Conservation (phyloP, 2,329 filamentous ascomycete genomes). For the Arthrobotrys sphaeroides region DNA sequence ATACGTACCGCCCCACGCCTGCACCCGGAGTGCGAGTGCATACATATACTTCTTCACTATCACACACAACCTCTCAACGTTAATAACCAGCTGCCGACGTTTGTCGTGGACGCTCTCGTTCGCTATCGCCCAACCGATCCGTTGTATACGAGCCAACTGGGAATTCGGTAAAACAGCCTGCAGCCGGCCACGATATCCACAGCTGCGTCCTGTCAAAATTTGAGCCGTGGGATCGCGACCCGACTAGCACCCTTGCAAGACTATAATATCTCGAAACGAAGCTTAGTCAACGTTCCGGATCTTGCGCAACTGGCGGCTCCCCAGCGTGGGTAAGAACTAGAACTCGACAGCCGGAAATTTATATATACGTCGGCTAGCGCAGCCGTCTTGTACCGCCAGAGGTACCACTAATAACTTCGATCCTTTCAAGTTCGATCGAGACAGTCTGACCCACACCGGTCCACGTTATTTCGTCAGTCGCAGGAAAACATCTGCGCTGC, state of each 20-base stretch:
- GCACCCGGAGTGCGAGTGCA: background rate
- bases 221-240: constrained; percentile 40
- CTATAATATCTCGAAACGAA: background rate
- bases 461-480: constrained; percentile 30
- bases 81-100: constrained; percentile 21
- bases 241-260: constrained; percentile 24
- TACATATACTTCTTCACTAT: constrained; percentile 3
- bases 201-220: constrained; percentile 20
- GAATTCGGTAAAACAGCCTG: constrained; percentile 28
- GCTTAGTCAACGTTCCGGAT: constrained; percentile 21
- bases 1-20: background rate
- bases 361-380: constrained; percentile 33
- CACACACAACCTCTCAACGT: background rate
- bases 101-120: background rate
- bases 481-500: background rate
- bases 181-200: constrained; percentile 32
- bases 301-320: constrained; percentile 50
- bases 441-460: constrained; percentile 4
- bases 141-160: constrained; percentile 12
- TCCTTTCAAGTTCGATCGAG: background rate
- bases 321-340: constrained; percentile 12
- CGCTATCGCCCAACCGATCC: constrained; percentile 20
- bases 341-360: constrained; percentile 17
- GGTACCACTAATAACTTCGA: background rate
- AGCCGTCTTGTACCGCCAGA: constrained; percentile 19